Base-by-base conservation (phyloP, 495 filamentous ascomycete species). In the Annulohypoxylon bovei region DNA sequence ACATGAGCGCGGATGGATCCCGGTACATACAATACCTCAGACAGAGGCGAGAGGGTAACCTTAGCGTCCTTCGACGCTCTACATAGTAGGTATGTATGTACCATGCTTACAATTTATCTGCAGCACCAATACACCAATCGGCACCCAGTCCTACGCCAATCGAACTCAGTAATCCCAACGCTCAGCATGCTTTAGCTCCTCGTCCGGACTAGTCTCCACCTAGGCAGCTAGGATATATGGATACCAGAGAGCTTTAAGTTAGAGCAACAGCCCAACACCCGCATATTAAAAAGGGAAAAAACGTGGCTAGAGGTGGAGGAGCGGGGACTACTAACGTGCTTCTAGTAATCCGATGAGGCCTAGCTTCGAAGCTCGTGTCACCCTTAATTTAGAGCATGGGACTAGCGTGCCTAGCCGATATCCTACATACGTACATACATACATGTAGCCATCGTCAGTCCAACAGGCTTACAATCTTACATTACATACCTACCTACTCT, bases 271-370 rank as follows among this genome's bases (percentile, higher is more conserved):
- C 37, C 52, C 44, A 52, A 60, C 35, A 54, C 55, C 60, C 65
- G 55, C 60, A 65, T 57, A 49, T 60, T 39, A 59, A 22, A 37
- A 64, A 27, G 42, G 37, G 35, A 52, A 68, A 65, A 71, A 68
- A 72, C 69, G 69, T 72, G 69, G 69, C 64, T 55, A 72, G 58
- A 65, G 55, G 69, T 72, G 65, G 65, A 72, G 65, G 47, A 72
- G 28, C 30, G 30, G 54, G 33, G n/a, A n/a, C n/a, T 44, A 59
- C 54, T 42, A 62, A 63, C 52, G 40, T 59, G 64, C 63, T 55
- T 64, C 62, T 23, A 55, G 16, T 42, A 28, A 53, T 33, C 68
- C 53, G 57, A 67, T 62, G 12, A 59, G 35, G 58, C 27, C 59
- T 46, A 61, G 61, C 56, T 61, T 59, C 22, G 44, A 65, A 54